A percentile compares a stretch with the other conserved stretches of the same genome.
phyloP scores from a whole-genome alignment of 352 stramenopile genomes.

The Thraustotheca clavata region DNA sequence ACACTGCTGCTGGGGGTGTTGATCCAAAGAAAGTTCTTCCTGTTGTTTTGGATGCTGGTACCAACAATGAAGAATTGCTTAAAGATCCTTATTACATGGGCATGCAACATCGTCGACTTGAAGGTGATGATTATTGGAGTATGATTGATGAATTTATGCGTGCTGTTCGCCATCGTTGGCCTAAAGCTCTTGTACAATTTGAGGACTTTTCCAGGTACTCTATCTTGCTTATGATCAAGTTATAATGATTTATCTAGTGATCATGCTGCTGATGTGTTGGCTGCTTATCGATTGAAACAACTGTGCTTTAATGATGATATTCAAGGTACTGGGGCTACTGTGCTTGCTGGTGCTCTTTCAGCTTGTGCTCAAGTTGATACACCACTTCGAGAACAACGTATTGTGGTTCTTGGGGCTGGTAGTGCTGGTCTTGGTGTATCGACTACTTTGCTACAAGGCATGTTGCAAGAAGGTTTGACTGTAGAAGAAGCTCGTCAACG shows the following conservation, averaged over 20 bases:
- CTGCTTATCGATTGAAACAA: conserved; percentile 92
- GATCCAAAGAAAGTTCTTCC: conserved; percentile 89
- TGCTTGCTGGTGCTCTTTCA: conserved; percentile 83
- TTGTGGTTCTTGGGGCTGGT: conserved; percentile 92
- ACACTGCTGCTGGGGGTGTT: conserved; percentile 92
- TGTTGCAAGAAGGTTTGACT: conserved; percentile 79
- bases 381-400: conserved; percentile 89
- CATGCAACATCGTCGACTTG: conserved; percentile 83
- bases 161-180: conserved; percentile 80
- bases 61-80: conserved; percentile 91
- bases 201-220: conserved; percentile 89
- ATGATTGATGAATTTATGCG: conserved; percentile 93
- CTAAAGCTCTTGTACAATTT: conserved; percentile 93
- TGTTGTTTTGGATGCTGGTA: conserved; percentile 93
- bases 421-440: conserved; percentile 92
- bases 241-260: conserved; percentile 29
- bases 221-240: conserved; percentile 14
- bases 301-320: conserved; percentile 98
- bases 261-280: conserved; percentile 85
- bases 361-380: conserved; percentile 61
- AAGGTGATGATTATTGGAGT: conserved; percentile 89
- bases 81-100: conserved; percentile 94
- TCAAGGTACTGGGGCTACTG: conserved; percentile 94
- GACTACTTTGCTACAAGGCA: conserved; percentile 81
- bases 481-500: conserved; percentile 56